A percentile compares a stretch with the other conserved stretches of the same genome.
These are phyloP conservation scores for Acanthamoeba castellanii DNA, from an alignment of 208 protist genomes.

Conservation along the genomic window DNA sequence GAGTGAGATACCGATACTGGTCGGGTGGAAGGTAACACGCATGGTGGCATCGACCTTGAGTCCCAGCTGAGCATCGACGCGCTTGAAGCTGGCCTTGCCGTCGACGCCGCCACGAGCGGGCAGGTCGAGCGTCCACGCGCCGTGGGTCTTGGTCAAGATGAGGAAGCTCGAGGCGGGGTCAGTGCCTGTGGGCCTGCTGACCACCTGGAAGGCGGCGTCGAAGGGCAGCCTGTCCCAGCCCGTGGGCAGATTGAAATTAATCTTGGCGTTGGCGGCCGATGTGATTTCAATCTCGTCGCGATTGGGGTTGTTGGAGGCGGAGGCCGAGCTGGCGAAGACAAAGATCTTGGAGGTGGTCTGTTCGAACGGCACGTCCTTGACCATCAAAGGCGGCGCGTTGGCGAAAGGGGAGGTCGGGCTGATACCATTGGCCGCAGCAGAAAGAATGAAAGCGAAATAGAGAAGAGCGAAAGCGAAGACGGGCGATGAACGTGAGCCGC, in stretches of 20 bases:
- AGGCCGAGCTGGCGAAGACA: not conserved
- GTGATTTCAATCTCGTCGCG: not conserved
- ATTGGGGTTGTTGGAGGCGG: not conserved
- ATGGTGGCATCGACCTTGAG: constrained; percentile 55
- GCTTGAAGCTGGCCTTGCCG: constrained; percentile 8
- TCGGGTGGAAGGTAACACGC: constrained; percentile 6
- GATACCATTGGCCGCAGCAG: not conserved
- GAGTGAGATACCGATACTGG: not conserved
- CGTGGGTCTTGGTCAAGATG: not conserved
- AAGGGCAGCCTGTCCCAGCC: constrained; percentile 24
- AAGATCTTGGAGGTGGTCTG: constrained; percentile 44
- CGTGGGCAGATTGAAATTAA: not conserved
- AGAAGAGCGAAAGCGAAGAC: not conserved
- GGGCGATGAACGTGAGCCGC: not conserved
- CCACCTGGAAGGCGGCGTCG: constrained; percentile 52
- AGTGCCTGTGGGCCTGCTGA: not conserved
- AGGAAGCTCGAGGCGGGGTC: not conserved
- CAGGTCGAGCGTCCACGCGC: not conserved
- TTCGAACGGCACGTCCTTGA: constrained; percentile 21
- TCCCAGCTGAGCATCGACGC: not conserved
- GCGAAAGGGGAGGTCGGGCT: not conserved
- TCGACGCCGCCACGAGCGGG: not conserved
- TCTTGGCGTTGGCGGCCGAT: not conserved
- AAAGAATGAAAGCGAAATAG: not conserved
- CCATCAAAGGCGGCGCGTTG: not conserved